Base-by-base conservation (phyloP, 495 filamentous ascomycete genomes). In the Penicillium paxilli region DNA sequence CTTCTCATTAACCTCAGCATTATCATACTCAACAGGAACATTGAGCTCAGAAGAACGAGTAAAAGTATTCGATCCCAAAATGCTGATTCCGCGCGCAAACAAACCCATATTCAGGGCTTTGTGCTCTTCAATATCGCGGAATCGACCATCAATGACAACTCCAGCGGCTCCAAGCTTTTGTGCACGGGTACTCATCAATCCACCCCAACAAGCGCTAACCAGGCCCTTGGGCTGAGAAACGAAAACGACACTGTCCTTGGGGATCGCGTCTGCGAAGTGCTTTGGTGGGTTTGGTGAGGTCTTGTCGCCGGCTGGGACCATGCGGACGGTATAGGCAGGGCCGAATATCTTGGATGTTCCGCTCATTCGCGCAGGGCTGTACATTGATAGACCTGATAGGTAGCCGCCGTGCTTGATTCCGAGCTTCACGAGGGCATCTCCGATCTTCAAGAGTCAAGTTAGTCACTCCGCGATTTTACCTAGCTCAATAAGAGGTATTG, bases 71-170 rank as follows among this genome's bases (percentile, higher is more conserved):
- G 60, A 61, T 0, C 60, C 64, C 22, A 64, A 32, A 33, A 64
- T 63, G 20, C 81, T 82, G 2, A 79, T 65, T 23, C 78, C 79
- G 3, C 79, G 67, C 1, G 82, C 82, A 45, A 84, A 85, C 14
- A 70, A 51, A 10, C 78, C 78, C 47, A 76, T 80, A 0, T 60
- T 59, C 10, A 85, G 52, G 25, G 77, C 80, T 2, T 77, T 73
- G 57, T 87, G 83, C 62, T 86, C 83, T 41, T 82, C 71, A 5
- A 87, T 47, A 53, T 87, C 83, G 8, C 83, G 68, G 49, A 85
- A 73, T 4, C 79, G 69, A 5, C 84, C 83, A 56, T 87, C 83
- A 44, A 87, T 78, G 5, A 87, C 69, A 28, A 75, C 74, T 11
- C 73, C 74, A 5, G 59, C 67, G 5, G 68, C 72, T 16, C 60